Percentiles rank a stretch among this genome's conserved stretches.
Evolutionary conservation across 345 rosid species (phyloP).

Genomic region (Eucalyptus victrix): DNA sequence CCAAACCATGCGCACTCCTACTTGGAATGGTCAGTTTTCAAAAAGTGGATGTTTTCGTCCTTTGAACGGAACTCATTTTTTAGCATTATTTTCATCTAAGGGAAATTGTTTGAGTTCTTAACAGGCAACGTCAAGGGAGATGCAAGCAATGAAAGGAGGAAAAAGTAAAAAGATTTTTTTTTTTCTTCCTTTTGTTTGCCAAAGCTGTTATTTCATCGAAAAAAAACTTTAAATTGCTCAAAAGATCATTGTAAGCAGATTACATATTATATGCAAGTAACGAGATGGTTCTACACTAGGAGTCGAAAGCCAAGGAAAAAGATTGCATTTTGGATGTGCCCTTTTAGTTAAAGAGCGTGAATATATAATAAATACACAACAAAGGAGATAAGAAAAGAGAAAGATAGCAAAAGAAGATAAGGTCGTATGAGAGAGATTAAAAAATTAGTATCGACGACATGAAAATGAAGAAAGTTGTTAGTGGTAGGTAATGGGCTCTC

Average conservation of each 20-base stretch:
- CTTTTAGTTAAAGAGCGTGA: neutral
- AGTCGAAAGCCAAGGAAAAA: neutral
- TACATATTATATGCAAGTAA: neutral
- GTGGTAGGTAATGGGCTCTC: neutral
- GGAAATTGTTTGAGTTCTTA: neutral
- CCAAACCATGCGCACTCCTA: rapidly evolving
- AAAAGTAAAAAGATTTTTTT: neutral
- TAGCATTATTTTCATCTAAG: neutral
- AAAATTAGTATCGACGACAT: neutral
- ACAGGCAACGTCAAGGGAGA: neutral
- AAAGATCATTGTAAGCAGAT: neutral
- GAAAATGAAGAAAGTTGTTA: neutral
- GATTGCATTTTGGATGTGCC: neutral
- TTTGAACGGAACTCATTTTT: neutral
- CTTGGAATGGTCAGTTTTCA: neutral
- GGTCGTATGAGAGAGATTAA: neutral
- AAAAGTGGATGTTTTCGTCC: neutral
- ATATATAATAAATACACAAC: neutral
- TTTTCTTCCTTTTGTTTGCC: neutral
- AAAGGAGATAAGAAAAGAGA: neutral
- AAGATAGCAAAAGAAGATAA: neutral
- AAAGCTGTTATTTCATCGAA: neutral
- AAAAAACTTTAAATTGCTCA: neutral
- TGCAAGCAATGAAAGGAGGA: neutral
- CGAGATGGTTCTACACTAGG: neutral